Conservation (phyloP, 2,329 filamentous ascomycete genomes). For the Diplodia corticola region DNA sequence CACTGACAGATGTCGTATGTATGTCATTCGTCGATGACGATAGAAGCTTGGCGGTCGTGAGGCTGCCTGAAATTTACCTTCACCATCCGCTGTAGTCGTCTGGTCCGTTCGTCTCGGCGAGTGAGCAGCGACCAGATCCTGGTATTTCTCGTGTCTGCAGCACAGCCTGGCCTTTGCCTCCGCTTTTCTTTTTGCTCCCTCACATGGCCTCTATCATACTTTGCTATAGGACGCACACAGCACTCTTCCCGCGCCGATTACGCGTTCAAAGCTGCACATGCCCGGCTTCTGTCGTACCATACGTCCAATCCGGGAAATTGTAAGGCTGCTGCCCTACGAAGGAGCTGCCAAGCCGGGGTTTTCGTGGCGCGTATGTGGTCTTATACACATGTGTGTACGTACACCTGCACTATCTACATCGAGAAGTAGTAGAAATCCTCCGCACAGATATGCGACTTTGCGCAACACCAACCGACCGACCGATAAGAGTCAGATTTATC, state of each 20-base stretch:
- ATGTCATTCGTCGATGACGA: conserved; percentile 1
- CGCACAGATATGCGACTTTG: background rate
- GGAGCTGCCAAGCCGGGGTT: background rate
- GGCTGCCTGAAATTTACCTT: background rate
- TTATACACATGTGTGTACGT: background rate
- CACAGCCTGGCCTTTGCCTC: background rate
- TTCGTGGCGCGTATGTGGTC: background rate
- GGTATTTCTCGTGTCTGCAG: background rate
- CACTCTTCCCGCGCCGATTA: background rate
- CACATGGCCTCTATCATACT: background rate
- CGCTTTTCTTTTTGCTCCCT: background rate
- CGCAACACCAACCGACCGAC: too few relatives aligned
- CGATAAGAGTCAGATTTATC: too few relatives aligned
- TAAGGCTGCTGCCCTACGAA: background rate
- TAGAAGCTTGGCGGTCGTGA: conserved; percentile 6
- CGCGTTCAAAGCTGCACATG: conserved; percentile 2
- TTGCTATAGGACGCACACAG: background rate
- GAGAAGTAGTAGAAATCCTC: background rate
- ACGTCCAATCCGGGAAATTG: background rate
- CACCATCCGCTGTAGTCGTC: too few relatives aligned
- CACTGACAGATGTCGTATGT: conserved; percentile 1
- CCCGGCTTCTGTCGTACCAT: too few relatives aligned
- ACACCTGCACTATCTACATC: background rate
- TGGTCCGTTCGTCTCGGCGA: background rate
- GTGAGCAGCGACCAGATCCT: too few relatives aligned